Base-by-base conservation (phyloP, 306 rosid species). In the Prosopis cineraria region DNA sequence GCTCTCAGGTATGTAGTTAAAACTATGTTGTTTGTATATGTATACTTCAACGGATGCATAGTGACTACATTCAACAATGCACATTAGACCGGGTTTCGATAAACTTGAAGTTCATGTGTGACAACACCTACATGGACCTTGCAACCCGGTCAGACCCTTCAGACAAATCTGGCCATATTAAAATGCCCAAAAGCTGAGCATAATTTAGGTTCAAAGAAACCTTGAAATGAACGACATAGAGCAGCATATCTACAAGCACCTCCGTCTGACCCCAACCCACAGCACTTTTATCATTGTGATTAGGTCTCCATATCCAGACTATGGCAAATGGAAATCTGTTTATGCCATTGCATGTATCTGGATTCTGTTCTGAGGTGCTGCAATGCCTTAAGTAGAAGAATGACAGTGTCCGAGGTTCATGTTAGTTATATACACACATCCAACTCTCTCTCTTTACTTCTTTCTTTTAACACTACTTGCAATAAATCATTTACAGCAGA, bases 1-100 rank as follows among this genome's bases (percentile, higher is more conserved):
- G 91, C 91, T 44, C 84, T 90, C 27, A 90, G 93, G 93, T 90
- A 55, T 24, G 63, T 8, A 24, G 31, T 24, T 22, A 16, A 52
- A 52, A 52, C 16, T 12, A 3, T 52, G 2, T 19, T 9, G 19
- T 34, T 2, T 55, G 25, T 36, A 56, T 52, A 25, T 52, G 59
- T 52, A 20, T n/a, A 52, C 59, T 52, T 20, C 8, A n/a, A 8
- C 59, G 24, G 7, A 3, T n/a, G 59, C 24, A 36, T 36, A 12
- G 34, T 64, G 45, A 64, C 3, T 7, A 19, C 44, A 27, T 64
- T 64, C 14, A 52, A 11, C 7, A 10, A 31, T 19, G 69, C 27
- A 1, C 34, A 64, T 37, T 34, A 6, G 19, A 33, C 34, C 34
- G 20, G 5, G 27, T 34, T 33, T 17, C n/a, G 65, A 58, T 25